These are phyloP conservation scores for Lumnitzera racemosa DNA, from an alignment of 345 rosid species.

Conservation along the genomic window DNA sequence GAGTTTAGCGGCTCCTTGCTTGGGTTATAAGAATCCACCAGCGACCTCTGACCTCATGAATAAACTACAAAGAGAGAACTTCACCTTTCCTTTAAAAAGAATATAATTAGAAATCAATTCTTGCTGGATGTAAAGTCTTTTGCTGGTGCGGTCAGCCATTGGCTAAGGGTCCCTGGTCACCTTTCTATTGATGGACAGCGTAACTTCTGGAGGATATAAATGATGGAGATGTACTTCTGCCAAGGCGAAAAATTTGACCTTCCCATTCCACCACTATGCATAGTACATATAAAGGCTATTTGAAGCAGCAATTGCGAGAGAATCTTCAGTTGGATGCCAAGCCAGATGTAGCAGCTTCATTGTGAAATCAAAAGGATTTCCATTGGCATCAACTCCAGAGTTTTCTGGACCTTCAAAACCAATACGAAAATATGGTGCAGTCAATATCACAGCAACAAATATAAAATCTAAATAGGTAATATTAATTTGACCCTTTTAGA, in stretches of 20 bases:
- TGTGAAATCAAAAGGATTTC: slow-evolving; percentile 45
- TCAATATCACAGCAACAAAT: slow-evolving; percentile 3
- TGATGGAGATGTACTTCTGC: too few relatives aligned
- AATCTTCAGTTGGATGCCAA: slow-evolving; percentile 52
- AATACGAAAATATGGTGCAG: background rate
- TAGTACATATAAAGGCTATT: slow-evolving; percentile 65
- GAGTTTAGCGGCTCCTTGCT: slow-evolving; percentile 10
- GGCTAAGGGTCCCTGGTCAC: too few relatives aligned
- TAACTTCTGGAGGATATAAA: too few relatives aligned
- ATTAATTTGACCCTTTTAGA: too few relatives aligned
- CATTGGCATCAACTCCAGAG: slow-evolving; percentile 40
- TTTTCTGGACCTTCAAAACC: slow-evolving; percentile 27
- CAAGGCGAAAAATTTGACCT: background rate
- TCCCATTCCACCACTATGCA: slow-evolving; percentile 26
- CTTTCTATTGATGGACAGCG: too few relatives aligned
- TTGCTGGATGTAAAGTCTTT: too few relatives aligned
- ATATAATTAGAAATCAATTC: too few relatives aligned
- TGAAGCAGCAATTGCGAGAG: slow-evolving; percentile 50
- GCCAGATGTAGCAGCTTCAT: slow-evolving; percentile 50
- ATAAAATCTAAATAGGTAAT: background rate
- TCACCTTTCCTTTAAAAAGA: too few relatives aligned
- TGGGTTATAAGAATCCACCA: background rate
- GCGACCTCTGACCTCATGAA: too few relatives aligned
- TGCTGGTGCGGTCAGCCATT: too few relatives aligned
- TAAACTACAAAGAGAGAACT: too few relatives aligned